Base-by-base conservation (phyloP, 352 stramenopile genomes). In the Phytophthora constricta region DNA sequence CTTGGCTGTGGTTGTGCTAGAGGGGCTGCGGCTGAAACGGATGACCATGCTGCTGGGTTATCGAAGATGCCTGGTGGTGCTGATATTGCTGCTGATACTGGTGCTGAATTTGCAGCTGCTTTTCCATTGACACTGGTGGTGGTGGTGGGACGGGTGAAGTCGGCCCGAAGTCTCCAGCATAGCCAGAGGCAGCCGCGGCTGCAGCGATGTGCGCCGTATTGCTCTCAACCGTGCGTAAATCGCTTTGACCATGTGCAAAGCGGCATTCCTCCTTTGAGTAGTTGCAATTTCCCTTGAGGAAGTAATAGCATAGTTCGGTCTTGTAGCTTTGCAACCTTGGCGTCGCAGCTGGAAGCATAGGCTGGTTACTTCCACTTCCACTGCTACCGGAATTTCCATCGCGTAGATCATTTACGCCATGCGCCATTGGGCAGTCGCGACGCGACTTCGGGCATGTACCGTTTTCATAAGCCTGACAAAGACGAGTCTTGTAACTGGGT, bases 221-320 rank as follows among this genome's bases (percentile, higher is more conserved):
- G 67, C 82, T 92, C 59, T 96, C 86, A 19, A 94, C 79, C 1
- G 87, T 96, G 33, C 86, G 82, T 27, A 96, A 70, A 26, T 96
- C 87, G 46, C 70, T 81, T 65, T 92, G 84, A 4, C 87, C 87
- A 41, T 96, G 87, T n/a, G 87, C 87, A 31, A 96, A 96, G n/a
- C 87, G 80, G 25, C 87, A 96, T 49, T 96, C 87, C 4, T 94
- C 87, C 65, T 91, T 96, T 3, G 86, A 80, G 72, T 93, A 96
- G 71, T 96, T 96, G 79, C 87, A 96, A 64, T 88, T 92, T 25
- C 87, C 87, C 45, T 94, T 93, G 25, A 96, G 70, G 54, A 93
- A 96, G 69, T 94, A 96, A 68, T 93, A 96, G 74, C 87, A 96
- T 43, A 96, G 62, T 68, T 96, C 85, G 0, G 87, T 96, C 84